phyloP scores from a whole-genome alignment of 2,329 filamentous ascomycete genomes.

The Aspergillus luchuensis region DNA sequence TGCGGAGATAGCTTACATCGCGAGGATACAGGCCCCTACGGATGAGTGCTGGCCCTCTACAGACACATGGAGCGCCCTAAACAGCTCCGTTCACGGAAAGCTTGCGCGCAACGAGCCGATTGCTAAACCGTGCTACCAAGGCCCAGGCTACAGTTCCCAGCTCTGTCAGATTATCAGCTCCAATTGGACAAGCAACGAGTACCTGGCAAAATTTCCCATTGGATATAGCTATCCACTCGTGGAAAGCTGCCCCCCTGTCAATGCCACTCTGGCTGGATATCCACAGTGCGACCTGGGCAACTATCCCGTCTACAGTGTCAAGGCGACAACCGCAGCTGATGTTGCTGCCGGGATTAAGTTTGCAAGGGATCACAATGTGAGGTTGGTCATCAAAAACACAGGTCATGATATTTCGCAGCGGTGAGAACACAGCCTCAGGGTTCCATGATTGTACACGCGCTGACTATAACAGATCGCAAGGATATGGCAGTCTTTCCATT shows the following conservation, averaged over 20 bases:
- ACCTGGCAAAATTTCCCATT: constrained; percentile 20
- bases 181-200: constrained; percentile 43
- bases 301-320: constrained; percentile 16
- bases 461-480: constrained; percentile 25
- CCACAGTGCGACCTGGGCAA: constrained; percentile 17
- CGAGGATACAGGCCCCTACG: neutral
- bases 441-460: neutral
- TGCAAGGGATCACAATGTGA: constrained; percentile 52
- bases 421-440: neutral
- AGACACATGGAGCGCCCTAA: constrained; percentile 50
- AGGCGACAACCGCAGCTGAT: constrained; percentile 29
- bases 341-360: constrained; percentile 40
- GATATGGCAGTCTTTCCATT: constrained; percentile 33
- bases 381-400: constrained; percentile 50
- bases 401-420: constrained; percentile 38
- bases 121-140: constrained; percentile 52
- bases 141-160: constrained; percentile 42
- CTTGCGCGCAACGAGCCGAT: constrained; percentile 55
- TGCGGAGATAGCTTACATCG: no score
- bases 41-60: constrained; percentile 49
- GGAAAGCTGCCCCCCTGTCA: constrained; percentile 43
- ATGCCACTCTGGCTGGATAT: constrained; percentile 11
- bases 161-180: constrained; percentile 44
- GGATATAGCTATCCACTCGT: constrained; percentile 37
- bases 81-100: constrained; percentile 50